Evolutionary conservation across 371 early-diverging fungal species (phyloP).

Genomic region (Mucor piriformis): DNA sequence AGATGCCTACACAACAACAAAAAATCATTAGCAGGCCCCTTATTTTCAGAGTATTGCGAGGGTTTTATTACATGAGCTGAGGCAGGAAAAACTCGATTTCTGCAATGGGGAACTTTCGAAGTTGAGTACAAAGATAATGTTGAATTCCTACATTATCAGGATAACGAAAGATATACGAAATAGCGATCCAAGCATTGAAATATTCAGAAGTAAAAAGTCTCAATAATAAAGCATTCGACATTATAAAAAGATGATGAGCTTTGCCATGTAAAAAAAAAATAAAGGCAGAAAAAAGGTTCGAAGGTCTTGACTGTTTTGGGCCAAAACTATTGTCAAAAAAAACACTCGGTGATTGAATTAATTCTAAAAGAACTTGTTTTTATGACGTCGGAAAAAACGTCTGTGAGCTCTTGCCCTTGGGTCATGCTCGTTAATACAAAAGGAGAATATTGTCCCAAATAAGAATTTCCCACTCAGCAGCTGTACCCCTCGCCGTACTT

Average conservation of each 20-base stretch:
- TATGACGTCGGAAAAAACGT: too few relatives aligned
- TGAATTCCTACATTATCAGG: conserved; percentile 87
- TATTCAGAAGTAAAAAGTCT: conserved; percentile 86
- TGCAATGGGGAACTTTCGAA: conserved; percentile 73
- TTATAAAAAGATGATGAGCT: conserved; percentile 4
- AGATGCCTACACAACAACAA: conserved; percentile 62
- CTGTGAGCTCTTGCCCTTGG: too few relatives aligned
- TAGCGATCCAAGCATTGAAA: conserved; percentile 89
- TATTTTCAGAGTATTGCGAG: conserved; percentile 1
- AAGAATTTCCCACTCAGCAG: not conserved
- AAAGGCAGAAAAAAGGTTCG: not conserved
- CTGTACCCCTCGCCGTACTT: not conserved
- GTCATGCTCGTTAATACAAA: too few relatives aligned
- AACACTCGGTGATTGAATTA: not conserved
- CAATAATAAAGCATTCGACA: conserved; percentile 63
- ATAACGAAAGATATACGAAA: conserved; percentile 89
- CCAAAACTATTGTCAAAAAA: not conserved
- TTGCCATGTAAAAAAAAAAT: not conserved
- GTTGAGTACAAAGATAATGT: conserved; percentile 87
- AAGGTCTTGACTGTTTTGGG: not conserved
- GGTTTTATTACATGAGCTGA: conserved; percentile 72
- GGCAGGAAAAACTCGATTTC: conserved; percentile 87
- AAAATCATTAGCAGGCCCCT: not conserved
- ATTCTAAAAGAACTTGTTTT: not conserved
- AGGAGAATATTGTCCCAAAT: too few relatives aligned